Percentiles rank a stretch among this genome's conserved stretches.
Conservation (phyloP, 2,329 filamentous ascomycete species). For the Cucurbitaria berberidis region DNA sequence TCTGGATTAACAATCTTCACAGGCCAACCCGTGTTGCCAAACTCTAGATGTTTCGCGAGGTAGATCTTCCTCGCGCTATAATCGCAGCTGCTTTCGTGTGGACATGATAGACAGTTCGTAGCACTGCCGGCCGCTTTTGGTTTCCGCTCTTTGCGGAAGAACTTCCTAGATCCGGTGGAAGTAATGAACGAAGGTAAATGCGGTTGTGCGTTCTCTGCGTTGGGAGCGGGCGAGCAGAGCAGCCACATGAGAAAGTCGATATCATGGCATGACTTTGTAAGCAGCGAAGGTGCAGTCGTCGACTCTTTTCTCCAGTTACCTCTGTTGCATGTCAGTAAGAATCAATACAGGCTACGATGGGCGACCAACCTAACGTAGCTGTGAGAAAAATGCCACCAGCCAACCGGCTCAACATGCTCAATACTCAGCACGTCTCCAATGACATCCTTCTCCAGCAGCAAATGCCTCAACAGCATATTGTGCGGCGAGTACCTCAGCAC, state of each 20-base stretch:
- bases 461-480: slow-evolving; percentile 80
- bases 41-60: slow-evolving; percentile 69
- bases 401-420: slow-evolving; percentile 92
- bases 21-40: slow-evolving; percentile 78
- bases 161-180: slow-evolving; percentile 77
- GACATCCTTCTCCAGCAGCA: slow-evolving; percentile 74
- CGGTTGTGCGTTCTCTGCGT: slow-evolving; percentile 52
- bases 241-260: slow-evolving; percentile 94
- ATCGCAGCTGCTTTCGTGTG: slow-evolving; percentile 74
- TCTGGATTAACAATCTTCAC: slow-evolving; percentile 89
- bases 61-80: slow-evolving; percentile 89
- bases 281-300: slow-evolving; percentile 76
- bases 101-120: slow-evolving; percentile 87
- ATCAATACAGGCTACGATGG: background rate
- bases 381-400: slow-evolving; percentile 87
- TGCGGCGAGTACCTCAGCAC: slow-evolving; percentile 93
- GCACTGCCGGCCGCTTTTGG: slow-evolving; percentile 74
- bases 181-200: slow-evolving; percentile 79
- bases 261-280: slow-evolving; percentile 97
- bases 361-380: slow-evolving; percentile 63
- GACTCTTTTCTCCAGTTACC: slow-evolving; percentile 92
- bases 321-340: slow-evolving; percentile 46
- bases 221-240: slow-evolving; percentile 71
- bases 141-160: slow-evolving; percentile 78
- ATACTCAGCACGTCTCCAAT: slow-evolving; percentile 87